Conservation (phyloP, 192 early-diverging fungal genomes). For the Backusella morwellensis region DNA sequence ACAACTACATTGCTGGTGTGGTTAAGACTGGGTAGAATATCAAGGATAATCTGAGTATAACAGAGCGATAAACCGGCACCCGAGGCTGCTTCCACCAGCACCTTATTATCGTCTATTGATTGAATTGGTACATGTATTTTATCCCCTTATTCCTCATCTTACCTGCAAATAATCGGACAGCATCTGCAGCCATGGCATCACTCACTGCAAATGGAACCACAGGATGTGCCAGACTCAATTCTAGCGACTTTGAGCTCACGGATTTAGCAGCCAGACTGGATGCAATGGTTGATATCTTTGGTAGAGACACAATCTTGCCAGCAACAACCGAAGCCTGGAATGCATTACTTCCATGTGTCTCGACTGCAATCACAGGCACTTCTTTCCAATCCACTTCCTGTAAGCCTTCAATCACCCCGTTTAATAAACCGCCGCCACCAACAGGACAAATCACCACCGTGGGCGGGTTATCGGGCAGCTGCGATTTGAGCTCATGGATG, state of each 20-base stretch:
- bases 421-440: constrained; percentile 70
- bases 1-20: constrained; percentile 61
- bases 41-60: constrained; percentile 57
- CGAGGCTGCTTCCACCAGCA: constrained; percentile 61
- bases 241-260: constrained; percentile 41
- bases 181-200: constrained; percentile 56
- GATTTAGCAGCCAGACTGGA: constrained; percentile 42
- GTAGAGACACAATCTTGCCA: constrained; percentile 44
- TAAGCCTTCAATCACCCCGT: constrained; percentile 64
- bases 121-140: neutral
- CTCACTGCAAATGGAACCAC: constrained; percentile 56
- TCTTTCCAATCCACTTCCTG: constrained; percentile 59
- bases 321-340: constrained; percentile 63
- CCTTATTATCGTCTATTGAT: constrained; percentile 49
- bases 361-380: constrained; percentile 72
- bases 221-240: constrained; percentile 49
- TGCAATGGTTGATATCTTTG: constrained; percentile 47
- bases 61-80: constrained; percentile 61
- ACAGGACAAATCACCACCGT: constrained; percentile 64
- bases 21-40: constrained; percentile 58
- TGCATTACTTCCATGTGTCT: constrained; percentile 71
- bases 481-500: constrained; percentile 59
- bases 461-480: constrained; percentile 55
- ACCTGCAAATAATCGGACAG: constrained; percentile 54
- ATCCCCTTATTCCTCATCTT: constrained; percentile 18